Evolutionary conservation across 108 stramenopile species (phyloP), one percentile per base, ranked within the genome.

Genomic region (Epithemia pelagica): DNA sequence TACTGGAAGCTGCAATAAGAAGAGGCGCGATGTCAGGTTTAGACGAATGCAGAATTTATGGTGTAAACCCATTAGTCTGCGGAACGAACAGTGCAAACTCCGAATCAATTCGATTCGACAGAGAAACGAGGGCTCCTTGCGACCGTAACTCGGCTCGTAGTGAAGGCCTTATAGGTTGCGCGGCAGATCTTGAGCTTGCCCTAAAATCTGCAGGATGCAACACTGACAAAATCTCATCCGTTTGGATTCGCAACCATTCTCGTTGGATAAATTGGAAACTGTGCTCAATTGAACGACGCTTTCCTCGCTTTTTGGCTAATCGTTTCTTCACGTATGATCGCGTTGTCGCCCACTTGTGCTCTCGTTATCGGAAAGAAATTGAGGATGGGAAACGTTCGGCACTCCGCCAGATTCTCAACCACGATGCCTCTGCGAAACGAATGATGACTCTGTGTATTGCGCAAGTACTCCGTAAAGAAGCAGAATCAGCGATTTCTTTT

Each of bases 201-300:
- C 65, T 91, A 54, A 23, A 74, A 18, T 54, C 58, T 22, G 66
- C 73, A 54, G 83, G 78, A 15, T 92, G 87, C 65, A 65, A 88
- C 24, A 54, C 32, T 20, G 57, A 62, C 0, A 62, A 78, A 32
- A 61, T 94, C 24, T 67, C 63, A 25, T 71, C 79, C 21, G 72
- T 62, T 31, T 94, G 88, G 88, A 71, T 94, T 26, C 52, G 53
- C 2, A 94, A 90, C 67, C 93, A 94, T 63, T 78, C 72, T 46
- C 72, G 83, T 56, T 86, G 86, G 84, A 82, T 91, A 53, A 82
- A 88, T 7, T 91, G 88, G 90, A 94, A 83, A 61, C 74, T 91
- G 56, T 86, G 87, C 20, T 78, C 81, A 19, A 82, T 85, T 65
- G 93, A 94, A 59, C 72, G 90, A 46, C 64, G 76, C 22, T 91